Evolutionary conservation across 805 yeast genomes (phyloP).

Genomic region (Debaryomyces tyrocola): DNA sequence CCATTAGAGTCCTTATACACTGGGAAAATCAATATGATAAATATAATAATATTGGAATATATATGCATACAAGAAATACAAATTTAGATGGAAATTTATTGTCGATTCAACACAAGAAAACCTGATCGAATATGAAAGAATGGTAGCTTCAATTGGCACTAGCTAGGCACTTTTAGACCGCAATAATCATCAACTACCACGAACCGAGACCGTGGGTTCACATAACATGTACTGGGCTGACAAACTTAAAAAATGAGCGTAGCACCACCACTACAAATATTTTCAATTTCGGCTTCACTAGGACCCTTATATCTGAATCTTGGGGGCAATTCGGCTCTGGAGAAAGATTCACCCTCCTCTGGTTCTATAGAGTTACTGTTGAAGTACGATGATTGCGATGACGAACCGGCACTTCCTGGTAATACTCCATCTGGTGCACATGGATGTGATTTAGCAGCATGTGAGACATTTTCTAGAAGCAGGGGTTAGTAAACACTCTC

Average conservation of each 20-base stretch:
- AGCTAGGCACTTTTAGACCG: too few relatives aligned
- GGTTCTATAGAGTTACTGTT: constrained; percentile 40
- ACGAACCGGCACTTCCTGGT: constrained; percentile 27
- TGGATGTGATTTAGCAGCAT: constrained; percentile 37
- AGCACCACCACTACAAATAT: constrained; percentile 84
- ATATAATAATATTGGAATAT: too few relatives aligned
- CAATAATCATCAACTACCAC: too few relatives aligned
- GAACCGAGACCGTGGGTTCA: too few relatives aligned
- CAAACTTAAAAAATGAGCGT: constrained; percentile 44
- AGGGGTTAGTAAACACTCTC: constrained; percentile 1
- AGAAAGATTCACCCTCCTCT: constrained; percentile 41
- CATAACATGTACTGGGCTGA: not conserved
- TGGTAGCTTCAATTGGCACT: too few relatives aligned
- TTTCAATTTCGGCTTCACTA: constrained; percentile 70
- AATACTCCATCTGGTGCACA: constrained; percentile 44
- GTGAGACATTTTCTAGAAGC: constrained; percentile 13
- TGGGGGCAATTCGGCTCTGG: constrained; percentile 67
- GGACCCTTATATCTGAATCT: constrained; percentile 70
- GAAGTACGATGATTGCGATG: constrained; percentile 11
- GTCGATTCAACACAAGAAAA: too few relatives aligned
- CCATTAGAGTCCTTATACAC: too few relatives aligned
- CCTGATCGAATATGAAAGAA: too few relatives aligned
- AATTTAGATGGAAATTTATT: too few relatives aligned
- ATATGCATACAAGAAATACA: too few relatives aligned
- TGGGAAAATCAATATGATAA: too few relatives aligned